Evolutionary conservation across 1,139 yeast species (phyloP).

Genomic region (Magnusiomyces tetraspermus): DNA sequence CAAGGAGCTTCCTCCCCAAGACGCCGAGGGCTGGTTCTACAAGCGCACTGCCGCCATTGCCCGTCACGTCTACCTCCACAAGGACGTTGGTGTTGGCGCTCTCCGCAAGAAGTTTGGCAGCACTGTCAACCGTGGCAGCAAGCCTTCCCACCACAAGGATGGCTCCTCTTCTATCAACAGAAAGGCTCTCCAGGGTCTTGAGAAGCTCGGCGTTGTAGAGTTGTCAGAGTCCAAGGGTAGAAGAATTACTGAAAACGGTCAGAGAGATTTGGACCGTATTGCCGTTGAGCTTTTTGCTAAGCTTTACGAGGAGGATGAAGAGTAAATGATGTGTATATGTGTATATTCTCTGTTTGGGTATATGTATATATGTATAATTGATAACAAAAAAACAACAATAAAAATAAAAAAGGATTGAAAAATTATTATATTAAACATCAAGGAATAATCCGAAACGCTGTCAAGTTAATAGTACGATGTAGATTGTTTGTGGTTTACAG

Average conservation of each 20-base stretch:
- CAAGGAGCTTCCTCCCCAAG: constrained; percentile 99
- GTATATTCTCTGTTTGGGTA: no score
- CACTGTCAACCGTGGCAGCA: constrained; percentile 97
- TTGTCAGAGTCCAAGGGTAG: constrained; percentile 98
- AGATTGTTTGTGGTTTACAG: no score
- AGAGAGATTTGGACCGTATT: constrained; percentile 99
- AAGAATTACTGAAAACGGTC: constrained; percentile 98
- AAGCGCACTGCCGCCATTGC: constrained; percentile 99
- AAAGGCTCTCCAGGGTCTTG: constrained; percentile 95
- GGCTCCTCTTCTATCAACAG: constrained; percentile 99
- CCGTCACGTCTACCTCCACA: constrained; percentile 99
- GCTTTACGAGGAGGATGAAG: constrained; percentile 56
- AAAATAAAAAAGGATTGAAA: no score
- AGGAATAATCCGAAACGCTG: no score
- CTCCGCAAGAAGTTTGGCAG: constrained; percentile 99
- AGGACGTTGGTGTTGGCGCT: constrained; percentile 98
- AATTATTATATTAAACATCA: no score
- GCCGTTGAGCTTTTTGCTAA: constrained; percentile 97
- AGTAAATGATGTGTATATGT: constrained; percentile 32
- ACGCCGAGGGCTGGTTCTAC: constrained; percentile 99
- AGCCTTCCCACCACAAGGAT: constrained; percentile 98
- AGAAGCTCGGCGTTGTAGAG: constrained; percentile 96
- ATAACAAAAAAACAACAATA: no score
- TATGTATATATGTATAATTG: no score
- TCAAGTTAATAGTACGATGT: no score